Conservation (phyloP, 2,329 filamentous ascomycete species). For the Hypomyces rosellus region DNA sequence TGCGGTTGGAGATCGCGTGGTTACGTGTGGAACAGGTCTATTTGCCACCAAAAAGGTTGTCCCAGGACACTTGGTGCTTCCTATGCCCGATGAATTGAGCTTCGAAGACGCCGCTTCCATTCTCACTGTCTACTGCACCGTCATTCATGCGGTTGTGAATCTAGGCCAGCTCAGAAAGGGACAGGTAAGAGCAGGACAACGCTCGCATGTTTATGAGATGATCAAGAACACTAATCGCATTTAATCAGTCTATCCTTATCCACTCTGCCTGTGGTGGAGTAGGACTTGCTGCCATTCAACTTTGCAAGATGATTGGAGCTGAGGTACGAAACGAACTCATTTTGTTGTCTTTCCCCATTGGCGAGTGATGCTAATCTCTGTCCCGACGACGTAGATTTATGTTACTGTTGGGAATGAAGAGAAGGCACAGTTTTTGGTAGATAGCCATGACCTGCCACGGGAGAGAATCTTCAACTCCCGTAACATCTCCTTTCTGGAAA, state of each 20-base stretch:
- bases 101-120: too few relatives aligned
- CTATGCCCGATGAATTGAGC: too few relatives aligned
- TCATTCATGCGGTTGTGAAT: too few relatives aligned
- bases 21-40: neutral
- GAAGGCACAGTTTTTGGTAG: conserved; percentile 29
- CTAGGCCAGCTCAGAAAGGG: conserved; percentile 2
- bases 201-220: neutral
- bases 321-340: neutral
- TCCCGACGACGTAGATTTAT: conserved; percentile 13
- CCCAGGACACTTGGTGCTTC: too few relatives aligned
- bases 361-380: too few relatives aligned
- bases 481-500: conserved; percentile 25
- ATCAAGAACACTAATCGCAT: too few relatives aligned
- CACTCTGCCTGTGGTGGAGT: conserved; percentile 7
- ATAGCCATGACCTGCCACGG: conserved; percentile 23
- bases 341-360: too few relatives aligned
- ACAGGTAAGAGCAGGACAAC: too few relatives aligned
- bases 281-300: conserved; percentile 1
- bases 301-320: conserved; percentile 5
- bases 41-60: too few relatives aligned
- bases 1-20: conserved; percentile 29
- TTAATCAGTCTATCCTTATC: conserved; percentile 3
- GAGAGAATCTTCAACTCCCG: conserved; percentile 29
- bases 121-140: too few relatives aligned
- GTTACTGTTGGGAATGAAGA: conserved; percentile 28